Conservation (phyloP, 2,329 filamentous ascomycete species). For the Ceratocystis variospora region DNA sequence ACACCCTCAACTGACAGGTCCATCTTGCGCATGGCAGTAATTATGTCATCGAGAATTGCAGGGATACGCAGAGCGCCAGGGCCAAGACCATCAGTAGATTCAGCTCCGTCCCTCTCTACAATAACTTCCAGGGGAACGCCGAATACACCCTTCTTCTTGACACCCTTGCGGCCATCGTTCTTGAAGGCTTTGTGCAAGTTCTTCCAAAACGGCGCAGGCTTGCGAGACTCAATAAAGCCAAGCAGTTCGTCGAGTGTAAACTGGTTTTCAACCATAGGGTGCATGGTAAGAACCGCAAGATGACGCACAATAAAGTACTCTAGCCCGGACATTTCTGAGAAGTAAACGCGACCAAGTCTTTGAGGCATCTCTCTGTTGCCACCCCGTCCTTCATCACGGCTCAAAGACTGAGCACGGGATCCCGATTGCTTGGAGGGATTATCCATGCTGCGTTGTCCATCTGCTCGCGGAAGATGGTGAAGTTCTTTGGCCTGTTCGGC, state of each 20-base stretch:
- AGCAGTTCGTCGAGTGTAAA: slow-evolving; percentile 92
- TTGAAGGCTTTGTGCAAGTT: slow-evolving; percentile 96
- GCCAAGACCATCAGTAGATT: slow-evolving; percentile 94
- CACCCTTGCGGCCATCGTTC: slow-evolving; percentile 60
- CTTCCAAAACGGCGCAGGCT: slow-evolving; percentile 87
- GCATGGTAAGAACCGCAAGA: slow-evolving; percentile 87
- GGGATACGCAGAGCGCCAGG: slow-evolving; percentile 83
- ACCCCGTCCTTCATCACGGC: slow-evolving; percentile 37
- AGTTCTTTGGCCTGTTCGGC: slow-evolving; percentile 91
- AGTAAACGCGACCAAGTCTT: slow-evolving; percentile 61
- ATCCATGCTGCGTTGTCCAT: slow-evolving; percentile 34
- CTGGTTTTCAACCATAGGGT: slow-evolving; percentile 74
- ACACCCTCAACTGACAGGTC: slow-evolving; percentile 97
- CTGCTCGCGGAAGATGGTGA: slow-evolving; percentile 49
- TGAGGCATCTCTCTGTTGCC: slow-evolving; percentile 40
- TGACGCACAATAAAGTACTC: slow-evolving; percentile 98
- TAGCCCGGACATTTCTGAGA: slow-evolving; percentile 85
- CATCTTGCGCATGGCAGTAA: slow-evolving; percentile 94
- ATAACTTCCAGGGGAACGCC: slow-evolving; percentile 78
- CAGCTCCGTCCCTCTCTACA: slow-evolving; percentile 83
- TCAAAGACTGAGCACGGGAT: slow-evolving; percentile 9
- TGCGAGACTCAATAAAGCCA: slow-evolving; percentile 81
- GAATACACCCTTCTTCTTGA: slow-evolving; percentile 90
- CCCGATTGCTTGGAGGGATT: slow-evolving; percentile 4
- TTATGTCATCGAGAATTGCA: slow-evolving; percentile 85